phyloP scores from a whole-genome alignment of 2,329 filamentous ascomycete genomes.

The Aspergillus brasiliensis region DNA sequence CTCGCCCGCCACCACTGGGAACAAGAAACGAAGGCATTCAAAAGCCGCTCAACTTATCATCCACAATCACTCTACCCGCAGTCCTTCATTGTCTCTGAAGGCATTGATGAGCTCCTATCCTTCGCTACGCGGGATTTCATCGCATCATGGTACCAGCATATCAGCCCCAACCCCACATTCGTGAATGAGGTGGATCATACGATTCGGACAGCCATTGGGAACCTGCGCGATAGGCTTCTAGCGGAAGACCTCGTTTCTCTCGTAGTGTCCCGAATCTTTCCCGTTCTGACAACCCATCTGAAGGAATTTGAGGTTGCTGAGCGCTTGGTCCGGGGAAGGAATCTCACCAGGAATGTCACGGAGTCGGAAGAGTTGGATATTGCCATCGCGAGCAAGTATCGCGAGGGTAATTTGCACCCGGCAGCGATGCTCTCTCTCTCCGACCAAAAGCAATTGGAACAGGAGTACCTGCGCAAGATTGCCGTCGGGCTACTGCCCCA shows the following conservation, averaged over 20 bases:
- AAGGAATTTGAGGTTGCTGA: constrained; percentile 91
- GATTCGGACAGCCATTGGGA: constrained; percentile 71
- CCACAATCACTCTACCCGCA: constrained; percentile 71
- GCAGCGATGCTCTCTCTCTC: constrained; percentile 81
- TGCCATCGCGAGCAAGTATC: constrained; percentile 93
- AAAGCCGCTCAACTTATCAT: constrained; percentile 66
- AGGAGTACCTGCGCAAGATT: constrained; percentile 82
- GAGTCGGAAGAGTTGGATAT: constrained; percentile 95
- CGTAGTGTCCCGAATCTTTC: constrained; percentile 78
- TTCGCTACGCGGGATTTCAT: constrained; percentile 83
- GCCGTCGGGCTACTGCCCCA: constrained; percentile 71
- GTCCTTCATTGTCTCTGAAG: constrained; percentile 75
- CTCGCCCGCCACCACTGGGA: constrained; percentile 66
- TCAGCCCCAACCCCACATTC: constrained; percentile 79
- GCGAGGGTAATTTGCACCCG: constrained; percentile 81
- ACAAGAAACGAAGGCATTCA: constrained; percentile 68
- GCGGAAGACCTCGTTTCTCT: constrained; percentile 82
- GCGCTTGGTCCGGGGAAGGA: constrained; percentile 78
- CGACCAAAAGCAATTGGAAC: constrained; percentile 81
- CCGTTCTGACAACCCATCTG: constrained; percentile 84
- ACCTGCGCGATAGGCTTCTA: constrained; percentile 70
- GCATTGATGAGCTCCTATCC: constrained; percentile 76
- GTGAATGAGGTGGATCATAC: constrained; percentile 82
- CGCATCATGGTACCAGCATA: constrained; percentile 81
- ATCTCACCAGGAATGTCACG: constrained; percentile 85